phyloP scores from a whole-genome alignment of 495 filamentous ascomycete genomes.

The Podospora didyma region DNA sequence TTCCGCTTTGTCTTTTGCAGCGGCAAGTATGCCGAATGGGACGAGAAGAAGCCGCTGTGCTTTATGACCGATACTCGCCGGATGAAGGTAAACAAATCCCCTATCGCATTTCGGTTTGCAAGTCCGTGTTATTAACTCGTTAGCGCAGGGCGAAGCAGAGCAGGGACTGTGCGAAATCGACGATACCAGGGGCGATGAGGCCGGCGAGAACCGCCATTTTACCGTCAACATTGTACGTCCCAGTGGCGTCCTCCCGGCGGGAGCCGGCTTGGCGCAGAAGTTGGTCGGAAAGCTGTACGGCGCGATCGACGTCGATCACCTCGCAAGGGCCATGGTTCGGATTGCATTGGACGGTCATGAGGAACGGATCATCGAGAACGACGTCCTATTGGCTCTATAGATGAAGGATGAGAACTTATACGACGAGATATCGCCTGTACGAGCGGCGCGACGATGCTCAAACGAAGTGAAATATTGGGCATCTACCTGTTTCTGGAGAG shows the following conservation, averaged over 20 bases:
- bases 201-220: constrained; percentile 9
- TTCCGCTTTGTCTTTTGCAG: constrained; percentile 53
- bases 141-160: constrained; percentile 41
- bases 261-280: constrained; percentile 24
- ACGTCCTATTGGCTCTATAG: constrained; percentile 25
- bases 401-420: background rate
- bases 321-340: constrained; percentile 39
- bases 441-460: background rate
- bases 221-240: constrained; percentile 29
- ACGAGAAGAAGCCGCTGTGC: constrained; percentile 40
- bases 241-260: constrained; percentile 33
- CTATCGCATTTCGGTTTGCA: constrained; percentile 4
- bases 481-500: background rate
- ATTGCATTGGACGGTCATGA: constrained; percentile 32
- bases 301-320: constrained; percentile 30
- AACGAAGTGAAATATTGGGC: background rate
- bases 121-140: background rate
- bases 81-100: constrained; percentile 33
- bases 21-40: constrained; percentile 42
- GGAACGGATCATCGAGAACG: constrained; percentile 30
- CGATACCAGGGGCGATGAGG: constrained; percentile 19
- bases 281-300: constrained; percentile 20
- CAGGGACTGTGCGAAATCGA: constrained; percentile 33
- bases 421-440: background rate
- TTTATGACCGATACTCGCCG: constrained; percentile 39